Percentiles rank a stretch among this genome's conserved stretches.
Conservation (phyloP, 1,284 basidiomycete genomes). For the Rhodotorula sp. region DNA sequence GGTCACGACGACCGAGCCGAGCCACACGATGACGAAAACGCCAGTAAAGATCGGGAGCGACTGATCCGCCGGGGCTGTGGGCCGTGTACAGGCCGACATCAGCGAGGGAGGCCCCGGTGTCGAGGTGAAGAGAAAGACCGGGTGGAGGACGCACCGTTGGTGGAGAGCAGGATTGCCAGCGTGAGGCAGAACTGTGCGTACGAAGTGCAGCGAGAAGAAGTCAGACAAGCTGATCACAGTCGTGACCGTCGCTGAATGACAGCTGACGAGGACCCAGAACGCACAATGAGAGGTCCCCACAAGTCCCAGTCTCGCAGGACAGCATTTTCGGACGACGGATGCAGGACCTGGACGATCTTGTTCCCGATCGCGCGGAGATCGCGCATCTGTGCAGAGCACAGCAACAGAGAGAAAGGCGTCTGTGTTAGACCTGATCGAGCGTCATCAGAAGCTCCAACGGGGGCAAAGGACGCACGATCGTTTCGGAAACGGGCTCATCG, state of each 20-base stretch:
- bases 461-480: constrained; percentile 65
- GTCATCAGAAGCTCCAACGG: not conserved
- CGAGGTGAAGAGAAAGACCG: not conserved
- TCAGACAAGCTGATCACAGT: not conserved
- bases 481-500: constrained; percentile 82
- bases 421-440: not conserved
- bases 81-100: not conserved
- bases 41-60: constrained; percentile 85
- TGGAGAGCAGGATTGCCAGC: constrained; percentile 79
- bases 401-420: too few species aligned
- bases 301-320: constrained; percentile 89
- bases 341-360: constrained; percentile 87
- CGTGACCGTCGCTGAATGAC: not conserved
- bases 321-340: constrained; percentile 68
- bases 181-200: constrained; percentile 62
- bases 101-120: not conserved
- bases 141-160: constrained; percentile 63
- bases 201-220: not conserved
- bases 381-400: constrained; percentile 55
- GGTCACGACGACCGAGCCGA: constrained; percentile 84
- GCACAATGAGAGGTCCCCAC: constrained; percentile 80
- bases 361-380: constrained; percentile 84
- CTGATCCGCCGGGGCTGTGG: constrained; percentile 71
- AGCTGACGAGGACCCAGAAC: not conserved
- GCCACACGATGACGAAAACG: constrained; percentile 81